Percentiles rank a stretch among this genome's conserved stretches.
phyloP scores from a whole-genome alignment of 2,329 filamentous ascomycete species.

The Chrysosporium keratinophilum region DNA sequence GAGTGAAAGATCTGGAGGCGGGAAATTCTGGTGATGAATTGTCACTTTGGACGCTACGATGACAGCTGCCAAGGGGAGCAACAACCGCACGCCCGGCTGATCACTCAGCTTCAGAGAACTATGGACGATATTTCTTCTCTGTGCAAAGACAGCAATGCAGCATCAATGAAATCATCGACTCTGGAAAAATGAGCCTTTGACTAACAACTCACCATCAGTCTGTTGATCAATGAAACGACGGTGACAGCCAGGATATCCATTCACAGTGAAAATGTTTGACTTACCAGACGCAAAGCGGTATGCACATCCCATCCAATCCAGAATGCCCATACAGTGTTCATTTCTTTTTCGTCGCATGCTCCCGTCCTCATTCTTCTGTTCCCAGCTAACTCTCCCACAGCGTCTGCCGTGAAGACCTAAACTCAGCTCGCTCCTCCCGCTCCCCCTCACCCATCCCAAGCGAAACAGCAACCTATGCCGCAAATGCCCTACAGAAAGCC shows the following conservation, averaged over 20 bases:
- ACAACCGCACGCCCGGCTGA: neutral
- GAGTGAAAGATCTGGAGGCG: neutral
- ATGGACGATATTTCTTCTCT: neutral
- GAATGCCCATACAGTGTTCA: too few relatives aligned
- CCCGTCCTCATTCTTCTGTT: neutral
- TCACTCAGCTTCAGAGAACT: neutral
- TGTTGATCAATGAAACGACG: neutral
- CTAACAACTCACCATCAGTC: neutral
- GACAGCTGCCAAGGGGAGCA: too few relatives aligned
- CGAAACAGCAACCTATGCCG: constrained; percentile 13
- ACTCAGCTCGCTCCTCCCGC: constrained; percentile 13
- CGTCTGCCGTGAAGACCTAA: constrained; percentile 16
- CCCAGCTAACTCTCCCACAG: constrained; percentile 1
- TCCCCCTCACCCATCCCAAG: constrained; percentile 13
- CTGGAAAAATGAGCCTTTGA: neutral
- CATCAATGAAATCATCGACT: constrained; percentile 10
- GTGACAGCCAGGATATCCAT: neutral
- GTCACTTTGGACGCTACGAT: constrained; percentile 1
- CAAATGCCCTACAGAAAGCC: constrained; percentile 11
- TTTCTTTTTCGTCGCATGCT: neutral
- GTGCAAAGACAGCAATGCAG: neutral
- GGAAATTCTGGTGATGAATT: constrained; percentile 9
- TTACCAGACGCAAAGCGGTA: constrained; percentile 15
- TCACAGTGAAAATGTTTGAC: constrained; percentile 9
- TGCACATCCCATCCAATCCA: neutral